Conservation (phyloP, 192 early-diverging fungal genomes). For the Rhizophlyctis rosea region DNA sequence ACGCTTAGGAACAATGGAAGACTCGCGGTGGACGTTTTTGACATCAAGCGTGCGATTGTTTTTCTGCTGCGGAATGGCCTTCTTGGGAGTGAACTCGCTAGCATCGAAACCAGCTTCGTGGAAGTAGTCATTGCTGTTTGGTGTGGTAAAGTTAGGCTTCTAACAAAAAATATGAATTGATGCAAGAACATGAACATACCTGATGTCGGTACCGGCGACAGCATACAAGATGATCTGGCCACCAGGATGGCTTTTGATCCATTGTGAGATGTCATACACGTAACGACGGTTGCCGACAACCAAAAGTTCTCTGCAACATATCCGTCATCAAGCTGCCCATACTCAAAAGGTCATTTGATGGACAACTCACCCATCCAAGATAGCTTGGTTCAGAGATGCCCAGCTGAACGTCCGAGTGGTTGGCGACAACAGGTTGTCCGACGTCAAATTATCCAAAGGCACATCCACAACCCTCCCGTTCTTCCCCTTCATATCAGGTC, state of each 20-base stretch:
- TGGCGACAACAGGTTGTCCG: slow-evolving; percentile 2
- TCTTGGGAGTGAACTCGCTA: slow-evolving; percentile 32
- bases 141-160: too few relatives aligned
- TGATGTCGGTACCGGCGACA: slow-evolving; percentile 47
- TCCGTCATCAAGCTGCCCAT: background rate
- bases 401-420: slow-evolving; percentile 29
- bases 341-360: background rate
- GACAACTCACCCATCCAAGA: slow-evolving; percentile 23
- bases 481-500: background rate
- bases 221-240: slow-evolving; percentile 43
- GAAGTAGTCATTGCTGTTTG: slow-evolving; percentile 40
- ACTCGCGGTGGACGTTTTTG: too few relatives aligned
- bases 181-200: too few relatives aligned
- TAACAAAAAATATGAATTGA: too few relatives aligned
- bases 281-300: slow-evolving; percentile 47
- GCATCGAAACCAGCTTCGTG: slow-evolving; percentile 44
- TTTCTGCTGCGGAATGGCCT: slow-evolving; percentile 17
- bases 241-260: slow-evolving; percentile 42
- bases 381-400: slow-evolving; percentile 32
- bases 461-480: background rate
- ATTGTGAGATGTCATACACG: slow-evolving; percentile 41
- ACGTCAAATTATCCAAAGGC: background rate
- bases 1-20: background rate
- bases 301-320: slow-evolving; percentile 22
- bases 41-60: slow-evolving; percentile 8